A percentile compares a stretch with the other conserved stretches of the same genome.
phyloP scores from a whole-genome alignment of 768 basidiomycete genomes.

The Mycena latifolia region DNA sequence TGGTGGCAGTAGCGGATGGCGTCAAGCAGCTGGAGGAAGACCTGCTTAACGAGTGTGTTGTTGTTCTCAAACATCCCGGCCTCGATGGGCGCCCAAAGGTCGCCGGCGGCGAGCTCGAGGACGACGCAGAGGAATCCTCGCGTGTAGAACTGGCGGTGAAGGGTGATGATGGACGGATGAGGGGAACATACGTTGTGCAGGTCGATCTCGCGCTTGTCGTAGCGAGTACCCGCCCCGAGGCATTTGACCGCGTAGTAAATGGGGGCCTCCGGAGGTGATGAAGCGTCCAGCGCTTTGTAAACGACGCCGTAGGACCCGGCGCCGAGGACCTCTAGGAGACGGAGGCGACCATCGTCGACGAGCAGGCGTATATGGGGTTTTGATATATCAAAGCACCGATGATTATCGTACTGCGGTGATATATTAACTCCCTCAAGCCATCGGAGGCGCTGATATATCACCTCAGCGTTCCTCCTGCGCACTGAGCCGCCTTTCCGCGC shows the following conservation, averaged over 20 bases:
- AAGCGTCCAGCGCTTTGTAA: conserved; percentile 13
- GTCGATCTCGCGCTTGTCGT: conserved; percentile 44
- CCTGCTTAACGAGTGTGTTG: background rate
- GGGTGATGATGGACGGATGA: background rate
- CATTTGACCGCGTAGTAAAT: conserved; percentile 61
- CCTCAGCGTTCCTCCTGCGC: too few species aligned
- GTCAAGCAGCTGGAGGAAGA: background rate
- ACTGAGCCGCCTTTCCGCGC: too few species aligned
- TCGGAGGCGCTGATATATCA: too few species aligned
- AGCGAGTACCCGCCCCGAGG: conserved; percentile 53
- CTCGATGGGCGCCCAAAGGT: background rate
- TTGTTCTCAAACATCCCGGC: background rate
- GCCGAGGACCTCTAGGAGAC: conserved; percentile 1
- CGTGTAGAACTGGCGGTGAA: background rate
- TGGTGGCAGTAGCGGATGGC: conserved; percentile 68
- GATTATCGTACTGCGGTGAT: too few species aligned
- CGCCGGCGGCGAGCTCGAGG: background rate
- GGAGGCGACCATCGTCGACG: conserved; percentile 16
- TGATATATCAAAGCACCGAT: too few species aligned
- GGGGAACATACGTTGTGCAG: background rate
- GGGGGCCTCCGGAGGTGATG: background rate
- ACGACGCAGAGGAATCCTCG: background rate
- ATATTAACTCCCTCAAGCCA: too few species aligned
- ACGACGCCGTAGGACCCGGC: conserved; percentile 9
- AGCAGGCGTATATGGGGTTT: too few species aligned